Percentiles rank a stretch among this genome's conserved stretches.
Evolutionary conservation across 441 rosid genomes (phyloP).

Genomic region (Populus hybrid): DNA sequence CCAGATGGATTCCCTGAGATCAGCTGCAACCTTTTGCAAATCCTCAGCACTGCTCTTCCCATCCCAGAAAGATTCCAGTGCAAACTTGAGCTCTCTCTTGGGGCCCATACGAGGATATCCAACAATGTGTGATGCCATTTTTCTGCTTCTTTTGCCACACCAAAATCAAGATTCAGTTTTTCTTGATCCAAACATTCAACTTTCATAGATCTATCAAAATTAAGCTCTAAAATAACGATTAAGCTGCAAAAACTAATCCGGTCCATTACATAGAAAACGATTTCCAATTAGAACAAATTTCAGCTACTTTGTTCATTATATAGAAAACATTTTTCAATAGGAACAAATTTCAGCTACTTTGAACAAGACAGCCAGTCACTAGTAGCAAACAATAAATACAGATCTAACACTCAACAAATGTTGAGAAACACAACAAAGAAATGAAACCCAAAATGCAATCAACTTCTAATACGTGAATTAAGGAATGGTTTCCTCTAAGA

Average conservation of each 20-base stretch:
- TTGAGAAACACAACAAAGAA: not conserved
- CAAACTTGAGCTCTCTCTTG: slow-evolving; percentile 48
- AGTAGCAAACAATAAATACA: not conserved
- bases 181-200: not conserved
- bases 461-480: not conserved
- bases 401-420: not conserved
- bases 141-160: slow-evolving; percentile 23
- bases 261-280: not conserved
- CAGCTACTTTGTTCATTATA: not conserved
- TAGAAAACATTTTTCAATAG: not conserved
- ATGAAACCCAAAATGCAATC: not conserved
- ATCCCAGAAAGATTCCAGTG: slow-evolving; percentile 98
- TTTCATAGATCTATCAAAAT: not conserved
- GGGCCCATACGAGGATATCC: slow-evolving; percentile 88
- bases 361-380: not conserved
- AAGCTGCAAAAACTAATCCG: not conserved
- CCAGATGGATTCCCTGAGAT: slow-evolving; percentile 87
- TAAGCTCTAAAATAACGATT: not conserved
- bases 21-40: slow-evolving; percentile 77
- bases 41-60: slow-evolving; percentile 86
- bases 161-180: slow-evolving; percentile 6
- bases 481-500: not conserved
- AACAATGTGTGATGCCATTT: slow-evolving; percentile 94
- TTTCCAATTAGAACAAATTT: not conserved
- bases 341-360: not conserved